Evolutionary conservation across 2,329 filamentous ascomycete genomes (phyloP), one percentile per base, ranked within the genome.

Genomic region (Fusarium begoniae): DNA sequence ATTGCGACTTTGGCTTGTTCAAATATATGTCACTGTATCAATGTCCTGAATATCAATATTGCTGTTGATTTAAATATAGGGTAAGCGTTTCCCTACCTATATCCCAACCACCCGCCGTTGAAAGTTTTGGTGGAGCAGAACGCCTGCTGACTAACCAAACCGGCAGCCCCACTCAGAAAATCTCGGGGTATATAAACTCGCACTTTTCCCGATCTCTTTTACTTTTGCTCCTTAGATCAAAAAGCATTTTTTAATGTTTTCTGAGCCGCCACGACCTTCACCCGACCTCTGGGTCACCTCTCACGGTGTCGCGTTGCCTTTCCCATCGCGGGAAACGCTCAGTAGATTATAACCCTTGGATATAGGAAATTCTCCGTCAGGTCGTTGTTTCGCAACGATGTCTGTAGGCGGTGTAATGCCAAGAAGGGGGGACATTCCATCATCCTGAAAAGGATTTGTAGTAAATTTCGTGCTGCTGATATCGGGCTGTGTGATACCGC

Each of bases 221-320:
- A 80, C 81, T 80, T 82, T 83, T 75, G 69, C 80, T 81, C 82
- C 83, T 86, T 84, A 83, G 86, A 90, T 90, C 88, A 90, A 90
- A 90, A 90, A 90, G 87, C 85, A 85, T 81, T 69, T 69, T 56
- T 70, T 50, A 70, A 66, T 70, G 66, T 70, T 70, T 70, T 70
- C 84, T 89, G 87, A 89, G 87, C 84, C 84, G 89, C 88, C 88
- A 90, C 88, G 88, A 90, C 88, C 88, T 83, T 87, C 88, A 90
- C 85, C 85, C 83, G 74, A 54, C 60, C 72, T 53, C 20, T 57
- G 32, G 69, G 65, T 69, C 54, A 66, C 63, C 76, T 79, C 79
- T 84, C 80, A 90, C 88, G 88, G 88, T 90, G 88, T 87, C 83
- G 87, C 80, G 88, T 90, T 90, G 88, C 88, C 88, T 87, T 87